Base-by-base conservation (phyloP, 805 yeast species). In the Lachancea mirantina region DNA sequence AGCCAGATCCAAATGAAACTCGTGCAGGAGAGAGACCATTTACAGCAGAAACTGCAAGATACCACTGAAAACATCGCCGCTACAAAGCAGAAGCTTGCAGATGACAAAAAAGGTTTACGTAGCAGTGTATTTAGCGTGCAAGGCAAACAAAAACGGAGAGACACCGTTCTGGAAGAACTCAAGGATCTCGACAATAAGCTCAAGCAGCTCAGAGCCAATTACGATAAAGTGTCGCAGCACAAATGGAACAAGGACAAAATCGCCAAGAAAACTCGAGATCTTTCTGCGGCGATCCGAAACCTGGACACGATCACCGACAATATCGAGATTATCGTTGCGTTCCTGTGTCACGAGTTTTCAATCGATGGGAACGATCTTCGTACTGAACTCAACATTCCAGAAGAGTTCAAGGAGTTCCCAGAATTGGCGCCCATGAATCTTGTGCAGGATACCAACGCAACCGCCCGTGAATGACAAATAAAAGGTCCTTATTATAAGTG, bases 301-400 rank as follows among this genome's bases (percentile, higher is more conserved):
- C 38, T 56, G n/a, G 36, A 34, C 4, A 26, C 25, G 2, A 22
- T 46, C 21, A 49, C 62, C 10, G 74, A 71, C 37, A 68, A 65
- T 35, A 62, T 72, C 28, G 72, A 67, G 28, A 26, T 52, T 28
- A 32, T 72, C 14, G 33, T 67, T 1, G 54, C 49, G 6, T 64
- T 62, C 38, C 55, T 72, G 18, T 41, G 56, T 3, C 49, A 45
- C 11, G 49, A 52, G 11, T 52, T 40, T 28, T 56, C 52, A 5
- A 43, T 67, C 7, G 46, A 47, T 4, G 37, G 59, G 10, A 39
- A 41, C 5, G 45, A 43, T 13, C 48, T 72, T 14, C 46, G 58
- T 16, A 37, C 50, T 11, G 73, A 69, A 41, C 49, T 70, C 25
- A 60, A 52, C 4, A 57, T 71, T 4, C 75, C 77, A 0, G 61